Evolutionary conservation across 352 stramenopile species (phyloP).

Genomic region (Pythium biforme): DNA sequence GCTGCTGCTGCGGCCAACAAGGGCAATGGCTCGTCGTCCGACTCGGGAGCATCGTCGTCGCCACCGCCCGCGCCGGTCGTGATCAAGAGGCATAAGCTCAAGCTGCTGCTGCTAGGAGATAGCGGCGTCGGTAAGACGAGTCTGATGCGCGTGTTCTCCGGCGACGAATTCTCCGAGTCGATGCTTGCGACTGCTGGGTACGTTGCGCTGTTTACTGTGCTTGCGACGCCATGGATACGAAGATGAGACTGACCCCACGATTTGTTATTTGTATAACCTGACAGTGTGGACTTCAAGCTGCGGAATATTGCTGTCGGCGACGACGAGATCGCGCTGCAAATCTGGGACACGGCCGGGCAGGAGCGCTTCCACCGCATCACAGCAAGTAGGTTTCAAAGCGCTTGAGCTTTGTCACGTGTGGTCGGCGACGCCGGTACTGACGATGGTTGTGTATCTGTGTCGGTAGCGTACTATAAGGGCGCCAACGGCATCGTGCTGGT

Average conservation of each 20-base stretch:
- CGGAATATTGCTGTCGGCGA: slow-evolving; percentile 83
- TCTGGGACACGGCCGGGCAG: slow-evolving; percentile 95
- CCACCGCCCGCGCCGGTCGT: slow-evolving; percentile 31
- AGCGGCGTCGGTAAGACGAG: slow-evolving; percentile 92
- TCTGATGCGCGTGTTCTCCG: slow-evolving; percentile 92
- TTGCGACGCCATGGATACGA: not conserved
- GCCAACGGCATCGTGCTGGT: slow-evolving; percentile 93
- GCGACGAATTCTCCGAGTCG: slow-evolving; percentile 89
- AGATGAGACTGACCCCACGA: not conserved
- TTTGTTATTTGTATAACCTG: not conserved
- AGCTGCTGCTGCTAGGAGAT: slow-evolving; percentile 90
- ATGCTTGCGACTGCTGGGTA: slow-evolving; percentile 90
- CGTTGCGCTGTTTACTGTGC: no score
- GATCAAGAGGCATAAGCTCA: slow-evolving; percentile 87
- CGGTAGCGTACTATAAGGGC: slow-evolving; percentile 93
- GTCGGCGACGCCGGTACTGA: not conserved
- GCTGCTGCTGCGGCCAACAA: not conserved
- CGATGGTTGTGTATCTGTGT: slow-evolving; percentile 8
- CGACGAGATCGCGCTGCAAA: slow-evolving; percentile 89
- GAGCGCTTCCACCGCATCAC: slow-evolving; percentile 95
- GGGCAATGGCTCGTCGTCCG: slow-evolving; percentile 16
- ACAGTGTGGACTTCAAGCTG: slow-evolving; percentile 92
- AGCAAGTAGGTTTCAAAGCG: slow-evolving; percentile 65
- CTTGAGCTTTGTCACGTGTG: no score
- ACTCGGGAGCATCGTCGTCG: slow-evolving; percentile 3